Evolutionary conservation across 1,139 yeast species (phyloP).

Genomic region (Pichia sorboxylosa): DNA sequence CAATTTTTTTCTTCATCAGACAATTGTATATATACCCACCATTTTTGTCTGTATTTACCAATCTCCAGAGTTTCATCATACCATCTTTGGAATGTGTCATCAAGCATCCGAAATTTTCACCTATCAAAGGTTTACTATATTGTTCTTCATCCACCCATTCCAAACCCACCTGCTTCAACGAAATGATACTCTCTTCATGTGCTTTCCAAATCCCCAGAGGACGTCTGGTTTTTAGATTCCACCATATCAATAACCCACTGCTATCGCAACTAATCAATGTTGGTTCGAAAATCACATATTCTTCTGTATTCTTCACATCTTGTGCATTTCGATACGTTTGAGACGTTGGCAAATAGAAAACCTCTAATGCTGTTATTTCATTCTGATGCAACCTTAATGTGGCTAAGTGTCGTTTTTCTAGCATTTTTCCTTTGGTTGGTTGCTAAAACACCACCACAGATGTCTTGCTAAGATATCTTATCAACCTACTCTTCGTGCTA

Average conservation of each 20-base stretch:
- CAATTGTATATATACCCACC: conserved; percentile 12
- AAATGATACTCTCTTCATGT: conserved; percentile 33
- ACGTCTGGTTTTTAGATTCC: conserved; percentile 37
- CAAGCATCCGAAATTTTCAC: conserved; percentile 23
- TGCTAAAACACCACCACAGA: too few species aligned
- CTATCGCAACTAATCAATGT: conserved; percentile 28
- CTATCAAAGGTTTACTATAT: conserved; percentile 7
- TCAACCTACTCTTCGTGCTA: too few species aligned
- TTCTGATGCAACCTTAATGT: conserved; percentile 10
- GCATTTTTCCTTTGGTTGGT: too few species aligned
- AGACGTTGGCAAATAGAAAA: conserved; percentile 10
- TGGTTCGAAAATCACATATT: conserved; percentile 10
- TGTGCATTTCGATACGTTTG: conserved; percentile 1
- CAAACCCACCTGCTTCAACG: conserved; percentile 31
- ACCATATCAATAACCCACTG: conserved; percentile 37
- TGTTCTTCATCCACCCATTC: conserved; percentile 15
- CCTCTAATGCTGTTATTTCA: conserved; percentile 7
- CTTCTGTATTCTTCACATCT: not conserved
- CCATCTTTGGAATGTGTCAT: conserved; percentile 49
- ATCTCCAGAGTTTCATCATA: conserved; percentile 36
- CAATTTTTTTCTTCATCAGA: conserved; percentile 12
- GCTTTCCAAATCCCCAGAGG: conserved; percentile 38
- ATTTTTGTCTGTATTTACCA: conserved; percentile 14
- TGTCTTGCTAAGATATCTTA: too few species aligned
- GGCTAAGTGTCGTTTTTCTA: conserved; percentile 4